A percentile compares a stretch with the other conserved stretches of the same genome.
Evolutionary conservation across 257 asterid species (phyloP).

Genomic region (Ligustrum vulgare): DNA sequence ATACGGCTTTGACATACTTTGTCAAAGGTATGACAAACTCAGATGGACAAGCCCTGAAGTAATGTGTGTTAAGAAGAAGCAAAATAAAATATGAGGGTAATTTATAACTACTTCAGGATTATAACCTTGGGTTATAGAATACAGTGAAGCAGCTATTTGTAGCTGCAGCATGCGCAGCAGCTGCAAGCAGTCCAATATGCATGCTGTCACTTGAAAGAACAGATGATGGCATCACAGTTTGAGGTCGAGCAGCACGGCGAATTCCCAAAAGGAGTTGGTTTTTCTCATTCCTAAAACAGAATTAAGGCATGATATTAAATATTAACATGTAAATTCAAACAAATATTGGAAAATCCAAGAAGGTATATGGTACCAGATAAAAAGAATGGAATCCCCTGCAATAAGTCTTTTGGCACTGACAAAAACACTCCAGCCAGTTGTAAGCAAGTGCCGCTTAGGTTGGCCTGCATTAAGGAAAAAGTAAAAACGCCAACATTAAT

Average conservation of each 20-base stretch:
- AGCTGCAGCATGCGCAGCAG: conserved; percentile 99
- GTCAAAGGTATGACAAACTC: conserved; percentile 91
- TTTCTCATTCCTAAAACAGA: conserved; percentile 72
- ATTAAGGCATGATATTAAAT: neutral
- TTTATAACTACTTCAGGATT: neutral
- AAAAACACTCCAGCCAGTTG: conserved; percentile 67
- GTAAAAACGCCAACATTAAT: neutral
- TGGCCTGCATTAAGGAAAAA: conserved; percentile 39
- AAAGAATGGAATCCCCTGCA: conserved; percentile 62
- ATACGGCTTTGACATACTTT: conserved; percentile 87
- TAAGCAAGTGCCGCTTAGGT: conserved; percentile 66
- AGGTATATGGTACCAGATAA: conserved; percentile 35
- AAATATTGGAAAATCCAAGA: neutral
- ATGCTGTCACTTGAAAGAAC: conserved; percentile 97
- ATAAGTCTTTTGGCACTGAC: conserved; percentile 65
- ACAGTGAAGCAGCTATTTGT: conserved; percentile 96
- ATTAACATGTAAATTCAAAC: neutral
- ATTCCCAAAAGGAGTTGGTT: conserved; percentile 96
- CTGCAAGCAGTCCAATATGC: conserved; percentile 98
- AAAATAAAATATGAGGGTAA: neutral
- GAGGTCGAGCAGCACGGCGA: conserved; percentile 89
- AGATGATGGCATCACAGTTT: conserved; percentile 97
- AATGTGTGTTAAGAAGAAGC: conserved; percentile 23
- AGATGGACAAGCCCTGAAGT: conserved; percentile 91
- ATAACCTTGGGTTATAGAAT: conserved; percentile 84